A percentile compares a stretch with the other conserved stretches of the same genome.
These are phyloP conservation scores for Amanita thiersii DNA, from an alignment of 768 basidiomycete genomes.

Conservation along the genomic window DNA sequence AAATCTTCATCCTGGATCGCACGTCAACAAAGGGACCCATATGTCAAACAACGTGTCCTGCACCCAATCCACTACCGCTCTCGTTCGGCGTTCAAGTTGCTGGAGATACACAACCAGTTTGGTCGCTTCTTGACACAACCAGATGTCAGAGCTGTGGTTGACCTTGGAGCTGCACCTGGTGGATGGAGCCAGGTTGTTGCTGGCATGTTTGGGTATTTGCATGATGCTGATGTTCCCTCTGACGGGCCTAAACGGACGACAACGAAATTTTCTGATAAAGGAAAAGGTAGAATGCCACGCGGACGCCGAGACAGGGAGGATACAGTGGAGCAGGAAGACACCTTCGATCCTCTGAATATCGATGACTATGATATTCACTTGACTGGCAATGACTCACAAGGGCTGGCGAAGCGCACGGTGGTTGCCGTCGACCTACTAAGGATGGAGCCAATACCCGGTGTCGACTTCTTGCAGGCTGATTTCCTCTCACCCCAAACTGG, in stretches of 20 bases:
- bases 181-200: constrained; percentile 90
- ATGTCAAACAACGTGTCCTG: constrained; percentile 45
- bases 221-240: constrained; percentile 13
- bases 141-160: constrained; percentile 61
- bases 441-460: constrained; percentile 66
- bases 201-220: constrained; percentile 54
- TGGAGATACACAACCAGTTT: constrained; percentile 63
- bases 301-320: constrained; percentile 1
- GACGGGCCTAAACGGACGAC: not conserved
- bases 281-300: not conserved
- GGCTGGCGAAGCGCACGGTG: constrained; percentile 24
- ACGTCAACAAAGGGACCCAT: constrained; percentile 65
- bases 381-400: not conserved
- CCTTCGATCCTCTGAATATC: constrained; percentile 8
- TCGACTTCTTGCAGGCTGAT: constrained; percentile 67
- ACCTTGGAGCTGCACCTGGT: constrained; percentile 89
- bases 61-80: constrained; percentile 55
- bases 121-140: constrained; percentile 40
- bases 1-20: constrained; percentile 59
- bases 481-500: constrained; percentile 57
- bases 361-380: not conserved
- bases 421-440: constrained; percentile 77
- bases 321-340: constrained; percentile 1
- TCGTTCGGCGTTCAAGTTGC: constrained; percentile 86
- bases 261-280: not conserved